These are phyloP conservation scores for Aureobasidium subglaciale DNA, from an alignment of 2,329 filamentous ascomycete genomes.

Conservation along the genomic window DNA sequence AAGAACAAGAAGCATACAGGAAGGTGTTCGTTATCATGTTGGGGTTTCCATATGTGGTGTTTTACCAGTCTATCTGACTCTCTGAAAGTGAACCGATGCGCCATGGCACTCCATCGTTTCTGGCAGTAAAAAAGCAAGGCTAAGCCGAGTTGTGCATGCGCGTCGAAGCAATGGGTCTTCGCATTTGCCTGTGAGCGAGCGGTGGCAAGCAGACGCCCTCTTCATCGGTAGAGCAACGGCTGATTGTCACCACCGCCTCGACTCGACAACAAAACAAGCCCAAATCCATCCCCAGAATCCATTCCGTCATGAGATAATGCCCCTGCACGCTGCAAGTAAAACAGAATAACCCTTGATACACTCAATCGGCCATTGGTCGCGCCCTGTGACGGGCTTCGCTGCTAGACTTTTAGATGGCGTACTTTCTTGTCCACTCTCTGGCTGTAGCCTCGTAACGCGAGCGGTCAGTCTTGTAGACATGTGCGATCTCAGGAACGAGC, in stretches of 20 bases:
- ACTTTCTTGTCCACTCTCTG: slow-evolving; percentile 98
- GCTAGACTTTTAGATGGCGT: slow-evolving; percentile 65
- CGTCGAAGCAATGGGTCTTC: background rate
- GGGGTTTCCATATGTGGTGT: slow-evolving; percentile 8
- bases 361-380: background rate
- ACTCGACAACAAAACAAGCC: background rate
- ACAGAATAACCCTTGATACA: background rate
- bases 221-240: background rate
- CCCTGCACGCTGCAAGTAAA: background rate
- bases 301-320: slow-evolving; percentile 9
- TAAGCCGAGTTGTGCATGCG: slow-evolving; percentile 5
- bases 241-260: background rate
- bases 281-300: background rate
- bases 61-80: slow-evolving; percentile 15
- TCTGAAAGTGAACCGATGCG: slow-evolving; percentile 8
- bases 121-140: slow-evolving; percentile 14
- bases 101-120: slow-evolving; percentile 11
- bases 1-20: background rate
- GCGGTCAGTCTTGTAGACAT: slow-evolving; percentile 99
- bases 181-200: background rate
- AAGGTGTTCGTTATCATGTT: slow-evolving; percentile 6
- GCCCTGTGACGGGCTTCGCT: background rate
- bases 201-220: background rate
- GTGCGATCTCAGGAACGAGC: slow-evolving; percentile 95
- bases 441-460: slow-evolving; percentile 93